Percentiles rank a stretch among this genome's conserved stretches.
Conservation (phyloP, 2,329 filamentous ascomycete genomes). For the Arthrinium puccinioides region DNA sequence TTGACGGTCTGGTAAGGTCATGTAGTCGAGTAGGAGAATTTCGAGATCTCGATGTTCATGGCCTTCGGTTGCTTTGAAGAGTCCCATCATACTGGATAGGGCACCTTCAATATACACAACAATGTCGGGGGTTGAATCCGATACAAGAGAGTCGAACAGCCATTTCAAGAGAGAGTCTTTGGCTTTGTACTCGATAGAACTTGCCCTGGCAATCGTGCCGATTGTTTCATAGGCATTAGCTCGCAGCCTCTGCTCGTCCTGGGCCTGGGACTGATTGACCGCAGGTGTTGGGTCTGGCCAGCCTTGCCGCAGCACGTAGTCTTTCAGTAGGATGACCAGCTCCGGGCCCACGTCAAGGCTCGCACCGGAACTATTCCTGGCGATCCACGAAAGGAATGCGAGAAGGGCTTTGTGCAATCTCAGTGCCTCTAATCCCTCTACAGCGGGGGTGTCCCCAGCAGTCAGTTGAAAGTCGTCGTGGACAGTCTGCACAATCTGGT, state of each 20-base stretch:
- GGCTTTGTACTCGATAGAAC: conserved; percentile 44
- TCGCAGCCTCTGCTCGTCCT: conserved; percentile 60
- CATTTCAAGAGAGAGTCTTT: conserved; percentile 57
- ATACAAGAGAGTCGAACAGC: conserved; percentile 76
- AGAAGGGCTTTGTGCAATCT: conserved; percentile 81
- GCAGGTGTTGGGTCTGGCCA: conserved; percentile 58
- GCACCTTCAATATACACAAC: conserved; percentile 86
- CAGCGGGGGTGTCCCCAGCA: conserved; percentile 22
- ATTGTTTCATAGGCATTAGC: conserved; percentile 86
- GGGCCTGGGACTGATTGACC: conserved; percentile 40
- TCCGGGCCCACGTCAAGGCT: conserved; percentile 54
- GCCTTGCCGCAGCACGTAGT: conserved; percentile 72
- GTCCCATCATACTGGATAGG: conserved; percentile 61
- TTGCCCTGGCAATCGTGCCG: conserved; percentile 66
- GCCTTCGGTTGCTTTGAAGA: conserved; percentile 27
- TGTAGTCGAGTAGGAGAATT: conserved; percentile 59
- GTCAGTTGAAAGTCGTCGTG: conserved; percentile 51
- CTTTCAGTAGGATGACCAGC: conserved; percentile 60
- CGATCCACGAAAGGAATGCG: conserved; percentile 79
- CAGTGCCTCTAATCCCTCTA: conserved; percentile 62
- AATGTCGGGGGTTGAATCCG: conserved; percentile 69
- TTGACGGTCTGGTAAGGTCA: conserved; percentile 44
- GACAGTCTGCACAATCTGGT: conserved; percentile 63
- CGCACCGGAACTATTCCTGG: conserved; percentile 57
- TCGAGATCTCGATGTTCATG: conserved; percentile 31